phyloP scores from a whole-genome alignment of 495 filamentous ascomycete species.

The Neurospora sp. region DNA sequence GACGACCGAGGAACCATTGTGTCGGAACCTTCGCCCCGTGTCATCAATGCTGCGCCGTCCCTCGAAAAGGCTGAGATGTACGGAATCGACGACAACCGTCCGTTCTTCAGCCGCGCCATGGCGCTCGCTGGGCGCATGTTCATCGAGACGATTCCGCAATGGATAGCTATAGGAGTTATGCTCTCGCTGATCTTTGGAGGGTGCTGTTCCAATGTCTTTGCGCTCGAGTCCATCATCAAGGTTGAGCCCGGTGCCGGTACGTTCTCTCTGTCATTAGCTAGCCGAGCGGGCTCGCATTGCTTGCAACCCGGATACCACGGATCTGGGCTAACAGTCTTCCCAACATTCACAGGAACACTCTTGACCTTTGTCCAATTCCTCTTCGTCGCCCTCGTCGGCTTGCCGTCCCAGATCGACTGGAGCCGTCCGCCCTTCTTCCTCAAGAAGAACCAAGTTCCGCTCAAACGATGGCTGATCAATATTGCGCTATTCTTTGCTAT shows the following conservation, averaged over 20 bases:
- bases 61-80: constrained; percentile 47
- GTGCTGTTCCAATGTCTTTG: constrained; percentile 97
- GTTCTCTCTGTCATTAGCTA: constrained; percentile 1
- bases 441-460: constrained; percentile 67
- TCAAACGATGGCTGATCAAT: constrained; percentile 75
- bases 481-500: constrained; percentile 87
- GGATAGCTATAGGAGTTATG: constrained; percentile 60
- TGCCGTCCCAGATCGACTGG: constrained; percentile 58
- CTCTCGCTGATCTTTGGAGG: constrained; percentile 89
- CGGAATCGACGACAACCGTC: constrained; percentile 45
- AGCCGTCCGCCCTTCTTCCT: constrained; percentile 55
- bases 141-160: constrained; percentile 54
- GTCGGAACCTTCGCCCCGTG: constrained; percentile 29
- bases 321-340: not conserved
- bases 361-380: constrained; percentile 93
- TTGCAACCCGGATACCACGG: constrained; percentile 1
- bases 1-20: constrained; percentile 20
- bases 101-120: constrained; percentile 43
- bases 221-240: constrained; percentile 93
- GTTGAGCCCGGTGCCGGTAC: constrained; percentile 53
- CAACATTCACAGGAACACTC: constrained; percentile 52
- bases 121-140: constrained; percentile 44
- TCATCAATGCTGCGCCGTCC: constrained; percentile 46
- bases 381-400: constrained; percentile 67
- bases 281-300: not conserved